Evolutionary conservation across 1,139 yeast species (phyloP).

Genomic region (Suhomyces taliae): DNA sequence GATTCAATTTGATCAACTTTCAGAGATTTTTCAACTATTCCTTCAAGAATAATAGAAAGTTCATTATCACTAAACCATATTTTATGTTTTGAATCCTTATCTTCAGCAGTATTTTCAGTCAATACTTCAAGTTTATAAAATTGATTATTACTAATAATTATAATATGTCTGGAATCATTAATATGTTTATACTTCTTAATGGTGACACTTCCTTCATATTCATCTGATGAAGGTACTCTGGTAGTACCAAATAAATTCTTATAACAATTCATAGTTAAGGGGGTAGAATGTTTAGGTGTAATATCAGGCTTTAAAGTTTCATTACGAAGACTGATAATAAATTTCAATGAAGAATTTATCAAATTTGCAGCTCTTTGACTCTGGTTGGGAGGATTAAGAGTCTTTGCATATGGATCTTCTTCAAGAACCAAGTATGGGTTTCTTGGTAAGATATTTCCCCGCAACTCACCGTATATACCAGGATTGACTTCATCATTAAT

Average conservation of each 20-base stretch:
- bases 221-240: conserved; percentile 45
- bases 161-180: conserved; percentile 47
- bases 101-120: conserved; percentile 31
- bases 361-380: conserved; percentile 66
- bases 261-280: conserved; percentile 69
- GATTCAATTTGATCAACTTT: conserved; percentile 39
- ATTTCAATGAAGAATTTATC: conserved; percentile 64
- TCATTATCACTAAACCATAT: conserved; percentile 58
- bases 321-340: conserved; percentile 56
- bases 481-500: conserved; percentile 61
- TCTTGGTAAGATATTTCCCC: conserved; percentile 69
- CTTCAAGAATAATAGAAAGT: conserved; percentile 49
- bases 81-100: conserved; percentile 24
- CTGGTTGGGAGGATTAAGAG: conserved; percentile 63
- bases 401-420: conserved; percentile 63
- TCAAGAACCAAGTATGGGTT: conserved; percentile 73
- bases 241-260: conserved; percentile 67
- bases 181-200: conserved; percentile 28
- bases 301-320: conserved; percentile 56
- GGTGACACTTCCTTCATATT: conserved; percentile 23
- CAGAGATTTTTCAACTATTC: conserved; percentile 48
- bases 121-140: conserved; percentile 63
- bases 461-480: conserved; percentile 62
- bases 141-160: conserved; percentile 62
- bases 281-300: conserved; percentile 50